Percentiles rank a stretch among this genome's conserved stretches.
Conservation (phyloP, 2,329 filamentous ascomycete species). For the Plenodomus lindquistii region DNA sequence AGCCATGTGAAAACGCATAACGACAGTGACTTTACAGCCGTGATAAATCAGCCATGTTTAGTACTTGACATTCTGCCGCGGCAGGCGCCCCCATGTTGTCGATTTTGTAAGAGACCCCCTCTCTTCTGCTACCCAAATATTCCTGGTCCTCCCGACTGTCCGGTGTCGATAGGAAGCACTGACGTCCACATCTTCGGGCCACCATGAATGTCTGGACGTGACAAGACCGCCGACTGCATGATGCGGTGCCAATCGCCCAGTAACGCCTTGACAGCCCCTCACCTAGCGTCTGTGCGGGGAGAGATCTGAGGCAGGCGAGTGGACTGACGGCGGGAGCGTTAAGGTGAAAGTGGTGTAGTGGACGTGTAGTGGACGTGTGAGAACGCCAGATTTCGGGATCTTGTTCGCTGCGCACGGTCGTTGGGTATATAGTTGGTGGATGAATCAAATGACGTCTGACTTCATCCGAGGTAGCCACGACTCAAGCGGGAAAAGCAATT, state of each 20-base stretch:
- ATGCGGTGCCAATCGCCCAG: conserved; percentile 14
- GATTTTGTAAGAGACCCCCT: not conserved
- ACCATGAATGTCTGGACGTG: conserved; percentile 11
- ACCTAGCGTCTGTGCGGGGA: conserved; percentile 17
- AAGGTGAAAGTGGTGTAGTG: conserved; percentile 11
- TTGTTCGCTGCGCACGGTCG: not conserved
- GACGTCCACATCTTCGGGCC: conserved; percentile 16
- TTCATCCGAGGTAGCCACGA: not conserved
- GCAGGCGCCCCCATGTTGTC: not conserved
- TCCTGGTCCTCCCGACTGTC: conserved; percentile 18
- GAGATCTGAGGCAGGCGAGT: conserved; percentile 2
- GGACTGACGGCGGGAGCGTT: conserved; percentile 1
- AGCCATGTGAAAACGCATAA: conserved; percentile 25
- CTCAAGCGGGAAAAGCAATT: conserved; percentile 7
- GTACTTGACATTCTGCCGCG: not conserved
- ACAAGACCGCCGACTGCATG: conserved; percentile 18
- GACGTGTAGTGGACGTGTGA: not conserved
- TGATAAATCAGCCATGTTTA: not conserved
- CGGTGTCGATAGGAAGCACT: conserved; percentile 17
- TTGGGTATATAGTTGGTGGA: not conserved
- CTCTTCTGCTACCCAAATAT: not conserved
- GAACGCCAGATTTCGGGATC: conserved; percentile 8
- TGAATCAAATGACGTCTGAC: not conserved
- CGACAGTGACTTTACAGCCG: not conserved
- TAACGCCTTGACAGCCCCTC: conserved; percentile 12